phyloP scores from a whole-genome alignment of 495 filamentous ascomycete genomes.

The Margaritispora aquatica region DNA sequence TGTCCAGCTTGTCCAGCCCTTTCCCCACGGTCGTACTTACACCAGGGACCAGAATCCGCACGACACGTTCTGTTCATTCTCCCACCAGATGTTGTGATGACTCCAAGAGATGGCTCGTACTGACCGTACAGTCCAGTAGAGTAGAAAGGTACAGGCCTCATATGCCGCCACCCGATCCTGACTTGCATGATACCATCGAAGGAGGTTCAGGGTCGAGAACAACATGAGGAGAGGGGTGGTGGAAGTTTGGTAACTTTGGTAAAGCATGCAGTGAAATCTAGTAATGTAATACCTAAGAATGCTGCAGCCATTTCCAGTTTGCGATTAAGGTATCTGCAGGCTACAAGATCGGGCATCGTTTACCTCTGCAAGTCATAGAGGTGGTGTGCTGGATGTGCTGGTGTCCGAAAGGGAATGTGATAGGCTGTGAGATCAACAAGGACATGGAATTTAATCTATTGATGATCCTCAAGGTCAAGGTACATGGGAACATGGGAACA shows the following conservation, averaged over 20 bases:
- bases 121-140: too few species aligned
- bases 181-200: neutral
- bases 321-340: slow-evolving; percentile 6
- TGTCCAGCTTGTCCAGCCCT: neutral
- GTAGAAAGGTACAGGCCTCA: neutral
- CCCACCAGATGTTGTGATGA: neutral
- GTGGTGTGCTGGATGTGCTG: neutral
- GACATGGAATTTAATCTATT: neutral
- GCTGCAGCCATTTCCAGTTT: slow-evolving; percentile 4
- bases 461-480: neutral
- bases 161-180: neutral
- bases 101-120: too few species aligned
- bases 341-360: slow-evolving; percentile 13
- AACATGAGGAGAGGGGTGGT: neutral
- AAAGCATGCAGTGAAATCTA: neutral
- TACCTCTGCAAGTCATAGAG: slow-evolving; percentile 4
- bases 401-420: neutral
- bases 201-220: neutral
- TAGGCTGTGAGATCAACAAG: neutral
- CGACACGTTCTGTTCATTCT: neutral
- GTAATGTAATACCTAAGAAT: neutral
- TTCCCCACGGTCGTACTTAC: neutral
- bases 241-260: too few species aligned
- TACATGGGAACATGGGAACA: neutral
- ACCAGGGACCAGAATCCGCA: neutral